Percentiles rank a stretch among this genome's conserved stretches.
Conservation (phyloP, 208 protist species). For the Leishmania braziliensis region DNA sequence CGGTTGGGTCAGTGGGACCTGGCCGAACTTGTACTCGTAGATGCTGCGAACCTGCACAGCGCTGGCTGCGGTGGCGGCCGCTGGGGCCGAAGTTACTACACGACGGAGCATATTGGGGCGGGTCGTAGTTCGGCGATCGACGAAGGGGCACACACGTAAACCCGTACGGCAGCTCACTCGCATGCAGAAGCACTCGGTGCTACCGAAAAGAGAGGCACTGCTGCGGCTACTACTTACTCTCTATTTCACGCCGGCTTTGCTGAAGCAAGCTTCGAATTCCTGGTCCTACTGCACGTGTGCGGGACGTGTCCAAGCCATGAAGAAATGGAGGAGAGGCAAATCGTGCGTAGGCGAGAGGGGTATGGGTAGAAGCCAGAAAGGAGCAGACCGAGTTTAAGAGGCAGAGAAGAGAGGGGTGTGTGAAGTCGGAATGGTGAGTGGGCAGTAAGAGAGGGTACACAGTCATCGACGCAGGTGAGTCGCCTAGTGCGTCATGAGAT, state of each 20-base stretch:
- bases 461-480: background rate
- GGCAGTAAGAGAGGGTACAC: background rate
- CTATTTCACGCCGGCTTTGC: background rate
- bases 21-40: slow-evolving; percentile 82
- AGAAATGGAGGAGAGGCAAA: background rate
- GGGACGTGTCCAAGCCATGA: background rate
- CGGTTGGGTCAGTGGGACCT: slow-evolving; percentile 52
- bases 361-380: too few relatives aligned
- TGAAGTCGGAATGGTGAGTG: background rate
- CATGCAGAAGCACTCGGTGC: background rate
- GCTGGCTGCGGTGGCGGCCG: slow-evolving; percentile 23
- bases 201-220: background rate
- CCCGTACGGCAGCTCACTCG: background rate
- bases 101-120: slow-evolving; percentile 55
- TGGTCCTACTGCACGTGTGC: background rate
- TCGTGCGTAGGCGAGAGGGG: too few relatives aligned
- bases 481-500: background rate
- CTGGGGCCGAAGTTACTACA: slow-evolving; percentile 24
- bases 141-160: background rate
- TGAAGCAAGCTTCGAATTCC: slow-evolving; percentile 6
- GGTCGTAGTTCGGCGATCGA: background rate
- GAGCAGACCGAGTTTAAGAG: background rate
- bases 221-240: background rate
- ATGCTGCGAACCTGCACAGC: slow-evolving; percentile 51
- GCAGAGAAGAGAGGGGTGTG: slow-evolving; percentile 1